Evolutionary conservation across 106 monocot species (phyloP), one percentile per base, ranked within the genome.

Genomic region (Agapanthus africanus): DNA sequence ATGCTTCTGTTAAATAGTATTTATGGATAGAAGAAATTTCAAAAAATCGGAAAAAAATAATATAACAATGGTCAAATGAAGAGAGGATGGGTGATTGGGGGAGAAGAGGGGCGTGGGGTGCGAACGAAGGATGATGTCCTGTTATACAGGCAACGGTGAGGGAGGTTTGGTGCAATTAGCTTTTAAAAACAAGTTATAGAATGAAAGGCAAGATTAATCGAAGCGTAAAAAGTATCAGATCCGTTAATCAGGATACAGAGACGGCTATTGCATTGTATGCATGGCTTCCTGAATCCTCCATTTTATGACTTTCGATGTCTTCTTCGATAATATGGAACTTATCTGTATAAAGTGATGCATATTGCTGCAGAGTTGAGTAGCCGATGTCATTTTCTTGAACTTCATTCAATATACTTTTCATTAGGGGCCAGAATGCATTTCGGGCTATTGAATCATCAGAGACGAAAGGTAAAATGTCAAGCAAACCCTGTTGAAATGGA

Each of bases 381-480:
- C 26, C 54, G 9, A 57, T 47, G 51, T 68, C 74, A 23, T 71
- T 70, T 23, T 71, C 76, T 57, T 77, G 65, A 67, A 82, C 40
- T 61, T 84, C 86, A 41, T 22, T 51, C 25, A 97, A 66, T 14
- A 89, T 42, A 34, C 71, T 74, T 37, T 70, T 59, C 11, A 97
- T 66, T 40, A 87, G 69, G 74, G 86, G 87, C 97, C 97, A 97
- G 7, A 89, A 63, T 41, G 89, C 92, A 69, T 69, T 73, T 52
- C 86, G 70, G 8, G 89, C 82, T 85, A 79, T 76, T 9, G 42
- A 16, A 46, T 97, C 97, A 59, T 78, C 76, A 27, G 88, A 65
- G 65, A 92, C 71, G 31, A 97, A 62, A 25, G 97, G 87, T 47
- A 97, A 69, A 38, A 78, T 82, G 10, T 97, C 89, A 59, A 97